Conservation (phyloP, 2,329 filamentous ascomycete species). For the Trichoderma koningii region DNA sequence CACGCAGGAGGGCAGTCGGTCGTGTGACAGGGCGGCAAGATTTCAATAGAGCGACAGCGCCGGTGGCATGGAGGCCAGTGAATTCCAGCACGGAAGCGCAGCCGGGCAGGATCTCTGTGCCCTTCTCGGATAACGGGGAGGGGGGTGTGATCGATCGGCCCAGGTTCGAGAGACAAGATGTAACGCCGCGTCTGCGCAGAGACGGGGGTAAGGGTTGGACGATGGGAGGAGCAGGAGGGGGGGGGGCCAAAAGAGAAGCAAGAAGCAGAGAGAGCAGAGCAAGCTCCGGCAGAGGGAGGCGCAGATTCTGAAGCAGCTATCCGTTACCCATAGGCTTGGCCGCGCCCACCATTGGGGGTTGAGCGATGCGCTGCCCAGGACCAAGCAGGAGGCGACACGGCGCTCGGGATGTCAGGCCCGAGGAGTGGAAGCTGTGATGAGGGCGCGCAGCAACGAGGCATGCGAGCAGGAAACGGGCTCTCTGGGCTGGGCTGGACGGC, state of each 20-base stretch:
- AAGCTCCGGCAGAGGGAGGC: neutral
- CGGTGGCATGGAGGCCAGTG: slow-evolving; percentile 31
- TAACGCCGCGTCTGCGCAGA: slow-evolving; percentile 26
- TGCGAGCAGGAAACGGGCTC: slow-evolving; percentile 34
- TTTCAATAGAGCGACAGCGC: slow-evolving; percentile 32
- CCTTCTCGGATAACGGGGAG: slow-evolving; percentile 12
- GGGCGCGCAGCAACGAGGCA: slow-evolving; percentile 43
- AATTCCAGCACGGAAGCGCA: slow-evolving; percentile 29
- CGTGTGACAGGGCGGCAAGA: slow-evolving; percentile 34
- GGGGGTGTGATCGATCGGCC: slow-evolving; percentile 25
- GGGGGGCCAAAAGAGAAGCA: neutral
- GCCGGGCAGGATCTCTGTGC: slow-evolving; percentile 24
- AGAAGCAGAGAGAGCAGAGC: slow-evolving; percentile 3
- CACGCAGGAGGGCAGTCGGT: slow-evolving; percentile 30
- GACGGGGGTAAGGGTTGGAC: neutral
- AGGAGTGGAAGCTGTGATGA: slow-evolving; percentile 28
- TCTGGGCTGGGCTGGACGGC: slow-evolving; percentile 23
- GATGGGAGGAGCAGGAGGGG: neutral
- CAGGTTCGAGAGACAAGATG: slow-evolving; percentile 19
- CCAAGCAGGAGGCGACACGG: slow-evolving; percentile 23
- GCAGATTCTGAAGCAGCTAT: slow-evolving; percentile 33
- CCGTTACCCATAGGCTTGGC: slow-evolving; percentile 32
- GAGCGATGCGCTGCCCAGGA: slow-evolving; percentile 22
- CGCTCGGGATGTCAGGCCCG: slow-evolving; percentile 26
- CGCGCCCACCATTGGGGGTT: slow-evolving; percentile 27